These are phyloP conservation scores for Lachnellula occidentalis DNA, from an alignment of 2,329 filamentous ascomycete species.

Conservation along the genomic window DNA sequence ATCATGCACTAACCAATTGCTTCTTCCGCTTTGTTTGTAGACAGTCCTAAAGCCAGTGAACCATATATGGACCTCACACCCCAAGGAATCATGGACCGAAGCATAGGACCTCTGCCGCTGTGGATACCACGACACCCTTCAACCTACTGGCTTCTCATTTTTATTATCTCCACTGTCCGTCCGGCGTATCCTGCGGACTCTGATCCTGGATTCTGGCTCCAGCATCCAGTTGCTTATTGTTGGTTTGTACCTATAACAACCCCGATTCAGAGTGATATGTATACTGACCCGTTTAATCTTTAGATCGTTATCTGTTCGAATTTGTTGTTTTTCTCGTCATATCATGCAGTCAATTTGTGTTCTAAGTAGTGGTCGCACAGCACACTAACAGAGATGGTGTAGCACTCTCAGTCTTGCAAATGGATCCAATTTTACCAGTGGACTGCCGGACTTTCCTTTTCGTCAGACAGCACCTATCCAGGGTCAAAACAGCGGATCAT, in stretches of 20 bases:
- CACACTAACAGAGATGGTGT: constrained; percentile 31
- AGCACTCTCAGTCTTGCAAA: constrained; percentile 25
- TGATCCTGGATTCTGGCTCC: not conserved
- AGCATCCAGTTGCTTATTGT: not conserved
- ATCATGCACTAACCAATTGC: constrained; percentile 27
- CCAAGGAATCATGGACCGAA: constrained; percentile 1
- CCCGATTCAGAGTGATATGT: not conserved
- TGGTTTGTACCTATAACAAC: not conserved
- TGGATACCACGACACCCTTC: not conserved
- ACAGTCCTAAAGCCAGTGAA: not conserved
- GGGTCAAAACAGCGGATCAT: constrained; percentile 28
- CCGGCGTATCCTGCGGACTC: not conserved
- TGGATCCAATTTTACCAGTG: constrained; percentile 21
- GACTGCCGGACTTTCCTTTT: constrained; percentile 29
- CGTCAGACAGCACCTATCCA: constrained; percentile 30
- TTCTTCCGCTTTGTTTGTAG: constrained; percentile 21
- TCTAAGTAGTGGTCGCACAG: constrained; percentile 26
- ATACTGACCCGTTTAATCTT: not conserved
- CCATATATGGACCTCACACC: not conserved
- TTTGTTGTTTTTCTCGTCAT: constrained; percentile 1
- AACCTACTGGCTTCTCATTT: constrained; percentile 10
- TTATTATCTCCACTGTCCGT: constrained; percentile 5
- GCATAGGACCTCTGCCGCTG: constrained; percentile 4
- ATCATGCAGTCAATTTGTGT: constrained; percentile 10
- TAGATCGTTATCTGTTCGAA: not conserved